Percentiles rank a stretch among this genome's conserved stretches.
These are phyloP conservation scores for Hypericum perforatum DNA, from an alignment of 345 rosid species.

Conservation along the genomic window DNA sequence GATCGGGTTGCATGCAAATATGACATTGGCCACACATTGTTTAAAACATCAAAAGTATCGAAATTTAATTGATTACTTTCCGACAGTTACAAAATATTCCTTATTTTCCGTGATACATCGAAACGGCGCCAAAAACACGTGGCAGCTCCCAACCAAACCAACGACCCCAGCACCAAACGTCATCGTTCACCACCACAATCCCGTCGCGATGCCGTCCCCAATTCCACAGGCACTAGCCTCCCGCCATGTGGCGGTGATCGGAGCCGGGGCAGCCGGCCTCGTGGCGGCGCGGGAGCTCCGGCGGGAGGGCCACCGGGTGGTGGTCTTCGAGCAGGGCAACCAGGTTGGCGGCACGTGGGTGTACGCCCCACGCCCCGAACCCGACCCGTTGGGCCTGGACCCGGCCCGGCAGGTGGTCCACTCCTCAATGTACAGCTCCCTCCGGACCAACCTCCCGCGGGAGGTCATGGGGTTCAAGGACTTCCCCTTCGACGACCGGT, in stretches of 20 bases:
- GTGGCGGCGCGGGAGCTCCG: conserved; percentile 20
- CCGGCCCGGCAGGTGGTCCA: conserved; percentile 13
- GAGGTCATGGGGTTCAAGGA: conserved; percentile 21
- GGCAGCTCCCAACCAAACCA: no score
- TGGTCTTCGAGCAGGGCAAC: conserved; percentile 17
- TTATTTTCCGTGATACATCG: no score
- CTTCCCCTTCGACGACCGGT: conserved; percentile 10
- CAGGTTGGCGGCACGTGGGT: conserved; percentile 22
- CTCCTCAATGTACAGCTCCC: conserved; percentile 17
- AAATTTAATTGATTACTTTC: no score
- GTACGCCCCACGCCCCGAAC: conserved; percentile 13
- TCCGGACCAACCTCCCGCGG: conserved; percentile 21
- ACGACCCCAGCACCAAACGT: not conserved
- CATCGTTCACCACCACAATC: not conserved
- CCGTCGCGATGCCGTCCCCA: not conserved
- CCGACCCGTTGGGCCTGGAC: conserved; percentile 19
- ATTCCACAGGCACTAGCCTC: not conserved
- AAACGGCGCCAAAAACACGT: no score
- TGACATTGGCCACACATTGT: no score
- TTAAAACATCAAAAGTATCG: no score
- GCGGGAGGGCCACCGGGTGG: conserved; percentile 24
- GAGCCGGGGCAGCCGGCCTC: conserved; percentile 23
- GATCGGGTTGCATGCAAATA: no score
- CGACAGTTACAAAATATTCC: no score
- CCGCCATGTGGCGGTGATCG: conserved; percentile 19